Evolutionary conservation across 345 rosid species (phyloP), one percentile per base, ranked within the genome.

Genomic region (Psidium guajava): DNA sequence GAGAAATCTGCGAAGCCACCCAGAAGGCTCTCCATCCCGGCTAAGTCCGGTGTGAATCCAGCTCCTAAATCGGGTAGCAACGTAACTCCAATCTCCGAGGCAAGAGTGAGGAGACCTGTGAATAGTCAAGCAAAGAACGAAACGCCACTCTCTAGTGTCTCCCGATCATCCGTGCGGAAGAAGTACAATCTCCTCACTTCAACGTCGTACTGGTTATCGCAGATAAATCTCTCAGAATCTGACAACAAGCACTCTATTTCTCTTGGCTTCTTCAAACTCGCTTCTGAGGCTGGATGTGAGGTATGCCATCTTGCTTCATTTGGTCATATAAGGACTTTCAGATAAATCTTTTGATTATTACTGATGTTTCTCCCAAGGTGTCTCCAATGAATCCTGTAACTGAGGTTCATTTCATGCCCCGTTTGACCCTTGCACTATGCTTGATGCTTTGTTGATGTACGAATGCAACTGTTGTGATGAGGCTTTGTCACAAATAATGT

Each of bases 201-300:
- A 3, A 87, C 96, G 83, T 82, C 95, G 2, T 95, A 95, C 84
- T 97, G 99, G 99, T 83, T 95, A 28, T 36, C 91, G 0, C 98
- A 95, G 84, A 95, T 97, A 84, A 95, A 92, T 93, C 91, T 93
- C 74, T 92, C 97, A 25, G 98, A 97, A 89, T 89, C 96, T 14
- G 94, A 89, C 73, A 93, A 91, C 11, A 94, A 93, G 90, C 99
- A 97, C 57, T 89, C 95, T 0, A 87, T 97, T 75, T 93, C 99
- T 8, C 94, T 97, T 18, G 98, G 96, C 12, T 95, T 97, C 86
- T 95, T 97, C 89, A 95, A 93, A 89, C 98, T 97, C 81, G 98
- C 96, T 83, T 86, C 92, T 13, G 95, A 93, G 85, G 98, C 96
- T 25, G 98, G 96, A 74, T 95, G 98, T 85, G 92, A 95, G 98